Percentiles rank a stretch among this genome's conserved stretches.
Conservation (phyloP, 1,284 basidiomycete genomes). For the Sanghuangporus weigelae region DNA sequence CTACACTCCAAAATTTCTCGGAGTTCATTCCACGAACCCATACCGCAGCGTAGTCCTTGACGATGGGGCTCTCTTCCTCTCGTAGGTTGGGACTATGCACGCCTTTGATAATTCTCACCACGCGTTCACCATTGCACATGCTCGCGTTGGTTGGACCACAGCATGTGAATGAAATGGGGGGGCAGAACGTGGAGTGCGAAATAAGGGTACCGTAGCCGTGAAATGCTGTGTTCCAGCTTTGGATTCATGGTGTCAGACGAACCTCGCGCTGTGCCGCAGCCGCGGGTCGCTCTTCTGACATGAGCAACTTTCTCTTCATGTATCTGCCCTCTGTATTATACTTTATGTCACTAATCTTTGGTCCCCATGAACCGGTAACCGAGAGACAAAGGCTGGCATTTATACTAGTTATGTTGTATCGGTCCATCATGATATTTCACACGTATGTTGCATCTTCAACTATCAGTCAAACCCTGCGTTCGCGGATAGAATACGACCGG, state of each 20-base stretch:
- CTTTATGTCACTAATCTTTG: conserved; percentile 10
- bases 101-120: conserved; percentile 89
- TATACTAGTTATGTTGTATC: conserved; percentile 40
- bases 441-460: conserved; percentile 6
- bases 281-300: conserved; percentile 11
- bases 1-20: conserved; percentile 88
- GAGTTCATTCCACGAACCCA: conserved; percentile 91
- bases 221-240: conserved; percentile 19
- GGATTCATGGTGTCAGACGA: conserved; percentile 30
- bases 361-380: conserved; percentile 18
- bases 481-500: conserved; percentile 76
- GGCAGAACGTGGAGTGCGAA: conserved; percentile 88
- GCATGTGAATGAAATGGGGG: conserved; percentile 89
- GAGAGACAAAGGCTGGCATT: conserved; percentile 56
- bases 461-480: conserved; percentile 77
- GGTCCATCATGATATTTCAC: conserved; percentile 12
- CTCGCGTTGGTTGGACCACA: conserved; percentile 75
- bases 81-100: conserved; percentile 60
- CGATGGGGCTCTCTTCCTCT: conserved; percentile 74
- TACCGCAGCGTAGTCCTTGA: conserved; percentile 64
- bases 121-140: conserved; percentile 63
- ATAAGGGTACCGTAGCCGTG: conserved; percentile 27
- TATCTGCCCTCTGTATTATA: conserved; percentile 18
- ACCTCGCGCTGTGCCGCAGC: conserved; percentile 27
- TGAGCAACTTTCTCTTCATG: conserved; percentile 20